phyloP scores from a whole-genome alignment of 129 eudicot species.

The Flaveria ramosissima region DNA sequence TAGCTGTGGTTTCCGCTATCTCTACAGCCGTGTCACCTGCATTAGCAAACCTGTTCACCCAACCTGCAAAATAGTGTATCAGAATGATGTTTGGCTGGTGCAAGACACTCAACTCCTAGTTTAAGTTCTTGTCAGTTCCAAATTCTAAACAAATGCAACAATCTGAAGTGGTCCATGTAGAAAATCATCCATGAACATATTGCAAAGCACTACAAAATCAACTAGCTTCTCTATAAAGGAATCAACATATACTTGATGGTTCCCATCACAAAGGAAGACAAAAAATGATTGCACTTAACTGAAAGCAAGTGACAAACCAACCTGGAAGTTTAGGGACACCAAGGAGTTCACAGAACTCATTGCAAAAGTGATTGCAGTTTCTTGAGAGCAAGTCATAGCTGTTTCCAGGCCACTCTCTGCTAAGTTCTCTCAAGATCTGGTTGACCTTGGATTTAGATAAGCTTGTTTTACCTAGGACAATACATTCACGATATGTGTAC shows the following conservation, averaged over 20 bases:
- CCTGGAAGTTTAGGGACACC: slow-evolving; percentile 94
- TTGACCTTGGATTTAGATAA: slow-evolving; percentile 61
- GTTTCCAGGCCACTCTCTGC: slow-evolving; percentile 94
- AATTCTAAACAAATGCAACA: slow-evolving; percentile 17
- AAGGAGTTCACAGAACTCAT: slow-evolving; percentile 81
- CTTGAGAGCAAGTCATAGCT: slow-evolving; percentile 78
- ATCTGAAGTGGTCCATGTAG: not conserved
- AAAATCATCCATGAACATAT: not conserved
- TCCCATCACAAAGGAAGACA: not conserved
- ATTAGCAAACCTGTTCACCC: slow-evolving; percentile 97
- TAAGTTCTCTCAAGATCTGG: slow-evolving; percentile 86
- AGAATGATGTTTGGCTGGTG: not conserved
- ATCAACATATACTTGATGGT: not conserved
- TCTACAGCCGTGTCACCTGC: slow-evolving; percentile 99
- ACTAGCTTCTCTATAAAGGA: not conserved
- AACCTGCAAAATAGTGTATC: slow-evolving; percentile 54
- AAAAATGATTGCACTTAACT: not conserved
- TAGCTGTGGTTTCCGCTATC: slow-evolving; percentile 91
- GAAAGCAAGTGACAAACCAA: slow-evolving; percentile 32
- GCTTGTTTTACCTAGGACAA: slow-evolving; percentile 79
- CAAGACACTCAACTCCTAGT: not conserved
- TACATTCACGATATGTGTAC: slow-evolving; percentile 87
- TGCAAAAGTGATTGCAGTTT: slow-evolving; percentile 97
- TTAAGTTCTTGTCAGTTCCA: slow-evolving; percentile 6
- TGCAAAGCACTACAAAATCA: slow-evolving; percentile 9